Conservation (phyloP, 352 stramenopile species). For the Globisporangium cystogenes region DNA sequence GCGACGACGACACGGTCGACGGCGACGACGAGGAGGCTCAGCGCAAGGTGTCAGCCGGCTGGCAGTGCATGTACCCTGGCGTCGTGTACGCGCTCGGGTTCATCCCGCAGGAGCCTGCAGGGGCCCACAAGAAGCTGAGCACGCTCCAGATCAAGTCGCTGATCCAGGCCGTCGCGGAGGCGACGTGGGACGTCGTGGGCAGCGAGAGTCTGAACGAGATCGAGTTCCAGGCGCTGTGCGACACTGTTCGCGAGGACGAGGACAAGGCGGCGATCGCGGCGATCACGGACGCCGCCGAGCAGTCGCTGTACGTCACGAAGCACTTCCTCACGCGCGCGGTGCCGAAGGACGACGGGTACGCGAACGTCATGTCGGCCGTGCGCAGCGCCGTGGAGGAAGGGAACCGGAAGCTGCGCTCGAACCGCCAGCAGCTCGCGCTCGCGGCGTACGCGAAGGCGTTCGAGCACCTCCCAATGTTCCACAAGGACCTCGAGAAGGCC, state of each 20-base stretch:
- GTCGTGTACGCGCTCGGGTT: constrained; percentile 72
- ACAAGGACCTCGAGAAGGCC: constrained; percentile 51
- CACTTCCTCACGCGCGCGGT: constrained; percentile 58
- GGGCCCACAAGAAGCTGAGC: constrained; percentile 60
- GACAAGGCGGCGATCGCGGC: constrained; percentile 20
- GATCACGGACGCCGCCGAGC: constrained; percentile 26
- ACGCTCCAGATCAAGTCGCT: constrained; percentile 85
- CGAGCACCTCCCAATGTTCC: constrained; percentile 53
- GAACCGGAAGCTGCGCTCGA: constrained; percentile 41
- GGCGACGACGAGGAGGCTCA: constrained; percentile 13
- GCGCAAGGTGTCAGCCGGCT: constrained; percentile 18
- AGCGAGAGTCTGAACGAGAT: constrained; percentile 50
- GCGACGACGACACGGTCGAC: constrained; percentile 3
- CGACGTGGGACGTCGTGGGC: constrained; percentile 53
- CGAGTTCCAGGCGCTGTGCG: constrained; percentile 74
- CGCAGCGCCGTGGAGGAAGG: constrained; percentile 52
- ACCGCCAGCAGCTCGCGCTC: constrained; percentile 47
- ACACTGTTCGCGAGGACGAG: constrained; percentile 37
- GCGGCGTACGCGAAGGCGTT: constrained; percentile 57
- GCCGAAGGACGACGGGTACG: constrained; percentile 42
- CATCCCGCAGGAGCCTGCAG: constrained; percentile 30
- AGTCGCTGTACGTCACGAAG: constrained; percentile 61
- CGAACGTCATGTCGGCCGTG: constrained; percentile 40
- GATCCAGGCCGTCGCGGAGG: constrained; percentile 69
- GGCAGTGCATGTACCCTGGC: constrained; percentile 64